Evolutionary conservation across 345 rosid genomes (phyloP).

Genomic region (Brassica juncea): DNA sequence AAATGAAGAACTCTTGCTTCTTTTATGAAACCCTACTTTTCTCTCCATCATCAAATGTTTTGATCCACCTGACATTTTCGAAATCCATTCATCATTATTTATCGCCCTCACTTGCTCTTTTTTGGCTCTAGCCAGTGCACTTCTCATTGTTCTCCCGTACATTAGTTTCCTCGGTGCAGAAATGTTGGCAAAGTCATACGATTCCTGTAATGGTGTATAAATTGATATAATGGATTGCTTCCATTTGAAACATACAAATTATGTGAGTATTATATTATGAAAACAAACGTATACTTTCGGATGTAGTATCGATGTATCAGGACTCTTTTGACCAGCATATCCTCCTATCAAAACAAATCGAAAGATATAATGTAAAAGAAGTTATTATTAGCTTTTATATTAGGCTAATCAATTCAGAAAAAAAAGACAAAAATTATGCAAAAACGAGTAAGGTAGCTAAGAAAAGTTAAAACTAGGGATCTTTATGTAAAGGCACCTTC

Average conservation of each 20-base stretch:
- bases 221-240: neutral
- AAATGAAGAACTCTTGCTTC: slow-evolving; percentile 30
- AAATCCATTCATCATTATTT: slow-evolving; percentile 10
- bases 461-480: slow-evolving; percentile 5
- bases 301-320: slow-evolving; percentile 1
- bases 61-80: neutral
- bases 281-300: neutral
- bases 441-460: neutral
- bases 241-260: too few species aligned
- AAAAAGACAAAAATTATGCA: neutral
- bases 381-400: neutral
- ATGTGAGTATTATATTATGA: neutral
- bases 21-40: slow-evolving; percentile 31
- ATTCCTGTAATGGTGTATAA: neutral
- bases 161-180: slow-evolving; percentile 24
- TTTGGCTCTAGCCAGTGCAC: neutral
- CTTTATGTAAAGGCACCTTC: slow-evolving; percentile 30
- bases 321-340: slow-evolving; percentile 20
- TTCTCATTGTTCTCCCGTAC: slow-evolving; percentile 6
- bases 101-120: neutral
- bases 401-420: slow-evolving; percentile 1
- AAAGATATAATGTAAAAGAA: neutral
- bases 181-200: slow-evolving; percentile 1
- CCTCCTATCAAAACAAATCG: slow-evolving; percentile 17
- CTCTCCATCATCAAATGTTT: slow-evolving; percentile 2